Conservation (phyloP, 768 basidiomycete genomes). For the Candolleomyces eurysporus region DNA sequence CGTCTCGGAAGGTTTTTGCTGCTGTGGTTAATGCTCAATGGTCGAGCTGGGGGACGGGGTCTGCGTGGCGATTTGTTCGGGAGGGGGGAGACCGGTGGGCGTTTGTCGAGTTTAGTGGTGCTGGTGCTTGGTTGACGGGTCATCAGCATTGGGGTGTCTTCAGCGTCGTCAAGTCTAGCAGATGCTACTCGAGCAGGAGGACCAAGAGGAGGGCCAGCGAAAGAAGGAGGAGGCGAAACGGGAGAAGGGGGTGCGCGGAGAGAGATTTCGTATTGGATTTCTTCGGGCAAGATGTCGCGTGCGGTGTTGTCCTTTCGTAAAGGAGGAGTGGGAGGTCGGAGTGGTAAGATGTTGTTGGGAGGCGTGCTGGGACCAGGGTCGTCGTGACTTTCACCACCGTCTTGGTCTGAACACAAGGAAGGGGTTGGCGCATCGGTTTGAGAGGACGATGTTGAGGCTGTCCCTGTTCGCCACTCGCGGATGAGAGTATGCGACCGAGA, state of each 20-base stretch:
- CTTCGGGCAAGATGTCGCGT: neutral
- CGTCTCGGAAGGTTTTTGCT: neutral
- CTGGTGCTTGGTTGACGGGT: constrained; percentile 13
- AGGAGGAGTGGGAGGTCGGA: neutral
- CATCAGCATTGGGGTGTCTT: neutral
- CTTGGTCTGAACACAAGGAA: constrained; percentile 74
- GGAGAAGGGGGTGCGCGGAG: constrained; percentile 26
- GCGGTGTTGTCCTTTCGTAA: neutral
- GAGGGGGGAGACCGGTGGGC: constrained; percentile 65
- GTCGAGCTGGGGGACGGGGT: constrained; percentile 56
- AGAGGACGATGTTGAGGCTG: constrained; percentile 21
- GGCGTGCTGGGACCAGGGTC: constrained; percentile 53
- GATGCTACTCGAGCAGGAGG: neutral
- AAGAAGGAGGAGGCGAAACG: constrained; percentile 8
- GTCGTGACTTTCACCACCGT: constrained; percentile 47
- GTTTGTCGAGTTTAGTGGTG: constrained; percentile 43
- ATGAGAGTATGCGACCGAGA: constrained; percentile 7
- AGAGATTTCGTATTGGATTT: constrained; percentile 10
- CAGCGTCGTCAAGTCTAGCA: neutral
- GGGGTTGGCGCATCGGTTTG: constrained; percentile 52
- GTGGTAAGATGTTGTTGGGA: constrained; percentile 2
- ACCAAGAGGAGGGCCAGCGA: neutral
- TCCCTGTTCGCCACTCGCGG: constrained; percentile 7
- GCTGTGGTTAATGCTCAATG: neutral
- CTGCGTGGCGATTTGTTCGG: constrained; percentile 53